phyloP scores from a whole-genome alignment of 2,329 filamentous ascomycete species.

The Pseudodiploospora longispora region DNA sequence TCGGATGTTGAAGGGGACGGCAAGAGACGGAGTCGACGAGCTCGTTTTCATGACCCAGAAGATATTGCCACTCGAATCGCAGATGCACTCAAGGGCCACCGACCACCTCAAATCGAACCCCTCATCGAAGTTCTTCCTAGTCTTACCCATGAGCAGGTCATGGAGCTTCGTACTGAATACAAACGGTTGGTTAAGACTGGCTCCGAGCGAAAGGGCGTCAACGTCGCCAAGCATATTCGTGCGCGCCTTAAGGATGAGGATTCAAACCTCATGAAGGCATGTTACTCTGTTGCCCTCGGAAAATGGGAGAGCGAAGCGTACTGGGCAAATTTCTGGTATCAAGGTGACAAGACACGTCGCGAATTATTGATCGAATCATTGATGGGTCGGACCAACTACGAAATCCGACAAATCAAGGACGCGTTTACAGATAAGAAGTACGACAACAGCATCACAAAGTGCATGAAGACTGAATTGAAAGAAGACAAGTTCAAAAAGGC shows the following conservation, averaged over 20 bases:
- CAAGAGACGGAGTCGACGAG: constrained; percentile 46
- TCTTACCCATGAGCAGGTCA: constrained; percentile 78
- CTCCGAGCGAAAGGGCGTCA: constrained; percentile 65
- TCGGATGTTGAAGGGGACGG: constrained; percentile 38
- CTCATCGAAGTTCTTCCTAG: constrained; percentile 79
- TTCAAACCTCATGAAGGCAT: constrained; percentile 77
- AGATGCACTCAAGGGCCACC: constrained; percentile 61
- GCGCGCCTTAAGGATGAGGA: constrained; percentile 64
- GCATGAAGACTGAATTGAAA: constrained; percentile 87
- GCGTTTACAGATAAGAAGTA: constrained; percentile 91
- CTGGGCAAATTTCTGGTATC: constrained; percentile 98
- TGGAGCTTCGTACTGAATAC: constrained; percentile 81
- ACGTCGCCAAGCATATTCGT: constrained; percentile 79
- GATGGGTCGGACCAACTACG: constrained; percentile 83
- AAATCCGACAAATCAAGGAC: constrained; percentile 79
- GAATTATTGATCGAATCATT: constrained; percentile 89
- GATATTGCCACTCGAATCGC: constrained; percentile 72
- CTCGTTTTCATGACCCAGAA: constrained; percentile 76
- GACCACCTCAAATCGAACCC: constrained; percentile 57
- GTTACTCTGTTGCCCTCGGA: constrained; percentile 82
- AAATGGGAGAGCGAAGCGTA: constrained; percentile 90
- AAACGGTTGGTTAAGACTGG: constrained; percentile 82
- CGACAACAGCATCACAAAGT: constrained; percentile 66
- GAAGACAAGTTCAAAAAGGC: constrained; percentile 94
- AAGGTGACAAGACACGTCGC: constrained; percentile 72